Percentiles rank a stretch among this genome's conserved stretches.
Evolutionary conservation across 495 filamentous ascomycete genomes (phyloP).

Genomic region (Penicillium antarcticum): DNA sequence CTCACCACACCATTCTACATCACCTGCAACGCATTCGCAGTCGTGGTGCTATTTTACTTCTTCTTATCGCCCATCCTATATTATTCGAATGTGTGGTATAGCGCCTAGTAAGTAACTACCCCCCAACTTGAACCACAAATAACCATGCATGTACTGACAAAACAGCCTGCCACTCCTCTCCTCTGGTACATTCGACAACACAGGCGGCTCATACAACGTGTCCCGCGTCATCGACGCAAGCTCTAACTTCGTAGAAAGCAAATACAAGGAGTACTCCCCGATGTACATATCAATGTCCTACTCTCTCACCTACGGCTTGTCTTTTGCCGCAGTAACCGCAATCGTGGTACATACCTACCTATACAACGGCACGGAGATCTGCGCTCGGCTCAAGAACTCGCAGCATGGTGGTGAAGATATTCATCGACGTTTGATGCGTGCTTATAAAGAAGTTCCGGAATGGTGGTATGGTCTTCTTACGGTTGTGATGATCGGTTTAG

Average conservation of each 20-base stretch:
- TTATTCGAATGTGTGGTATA: conserved; percentile 39
- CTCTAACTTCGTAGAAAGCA: conserved; percentile 48
- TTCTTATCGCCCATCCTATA: conserved; percentile 55
- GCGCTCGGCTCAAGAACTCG: conserved; percentile 52
- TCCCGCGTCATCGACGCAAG: conserved; percentile 48
- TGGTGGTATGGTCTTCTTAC: conserved; percentile 63
- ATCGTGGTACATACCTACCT: conserved; percentile 58
- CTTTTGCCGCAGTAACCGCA: conserved; percentile 59
- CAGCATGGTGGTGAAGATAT: conserved; percentile 50
- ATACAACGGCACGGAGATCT: conserved; percentile 56
- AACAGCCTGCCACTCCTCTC: conserved; percentile 53
- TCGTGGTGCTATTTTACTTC: conserved; percentile 51
- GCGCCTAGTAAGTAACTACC: conserved; percentile 54
- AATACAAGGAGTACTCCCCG: conserved; percentile 59
- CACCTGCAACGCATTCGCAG: conserved; percentile 56
- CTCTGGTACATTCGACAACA: conserved; percentile 61
- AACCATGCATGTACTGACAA: not conserved
- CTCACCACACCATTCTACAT: conserved; percentile 63
- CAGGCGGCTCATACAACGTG: conserved; percentile 53
- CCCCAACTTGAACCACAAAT: conserved; percentile 37
- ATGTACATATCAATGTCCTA: conserved; percentile 64
- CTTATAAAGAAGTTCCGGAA: conserved; percentile 28
- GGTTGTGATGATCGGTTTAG: conserved; percentile 66
- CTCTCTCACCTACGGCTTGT: conserved; percentile 58
- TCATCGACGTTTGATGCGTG: conserved; percentile 26